phyloP scores from a whole-genome alignment of 768 basidiomycete genomes.

The Botryobasidium botryosum region DNA sequence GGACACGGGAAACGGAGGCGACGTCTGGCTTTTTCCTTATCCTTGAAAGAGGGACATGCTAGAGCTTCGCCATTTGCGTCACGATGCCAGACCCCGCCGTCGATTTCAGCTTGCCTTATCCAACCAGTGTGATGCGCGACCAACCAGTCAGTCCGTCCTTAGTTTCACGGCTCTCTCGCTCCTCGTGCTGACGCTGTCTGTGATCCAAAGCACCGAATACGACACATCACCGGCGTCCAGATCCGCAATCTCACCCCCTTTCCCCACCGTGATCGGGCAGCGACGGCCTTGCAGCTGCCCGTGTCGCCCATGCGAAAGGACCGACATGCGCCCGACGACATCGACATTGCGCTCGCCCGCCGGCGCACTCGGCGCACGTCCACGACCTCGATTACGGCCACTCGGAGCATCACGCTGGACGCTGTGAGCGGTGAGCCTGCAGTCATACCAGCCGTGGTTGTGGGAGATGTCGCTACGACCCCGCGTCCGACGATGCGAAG shows the following conservation, averaged over 20 bases:
- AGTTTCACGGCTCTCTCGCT: no score
- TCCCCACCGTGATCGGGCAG: conserved; percentile 5
- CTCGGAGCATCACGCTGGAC: neutral
- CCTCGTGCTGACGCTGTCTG: no score
- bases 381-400: conserved; percentile 7
- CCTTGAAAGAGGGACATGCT: no score
- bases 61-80: no score
- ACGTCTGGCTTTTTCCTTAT: no score
- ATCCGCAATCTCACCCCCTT: conserved; percentile 13
- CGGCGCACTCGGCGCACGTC: conserved; percentile 8
- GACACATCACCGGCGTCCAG: conserved; percentile 13
- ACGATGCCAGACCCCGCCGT: no score
- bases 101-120: no score
- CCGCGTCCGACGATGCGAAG: neutral
- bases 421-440: neutral
- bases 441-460: neutral
- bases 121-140: no score
- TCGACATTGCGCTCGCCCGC: conserved; percentile 3
- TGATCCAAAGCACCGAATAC: conserved; percentile 12
- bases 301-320: conserved; percentile 1
- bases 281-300: conserved; percentile 1
- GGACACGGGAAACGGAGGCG: no score
- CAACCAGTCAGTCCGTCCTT: no score
- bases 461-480: neutral
- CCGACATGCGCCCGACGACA: conserved; percentile 4